Base-by-base conservation (phyloP, 345 rosid species). In the Eucalyptus regnans region DNA sequence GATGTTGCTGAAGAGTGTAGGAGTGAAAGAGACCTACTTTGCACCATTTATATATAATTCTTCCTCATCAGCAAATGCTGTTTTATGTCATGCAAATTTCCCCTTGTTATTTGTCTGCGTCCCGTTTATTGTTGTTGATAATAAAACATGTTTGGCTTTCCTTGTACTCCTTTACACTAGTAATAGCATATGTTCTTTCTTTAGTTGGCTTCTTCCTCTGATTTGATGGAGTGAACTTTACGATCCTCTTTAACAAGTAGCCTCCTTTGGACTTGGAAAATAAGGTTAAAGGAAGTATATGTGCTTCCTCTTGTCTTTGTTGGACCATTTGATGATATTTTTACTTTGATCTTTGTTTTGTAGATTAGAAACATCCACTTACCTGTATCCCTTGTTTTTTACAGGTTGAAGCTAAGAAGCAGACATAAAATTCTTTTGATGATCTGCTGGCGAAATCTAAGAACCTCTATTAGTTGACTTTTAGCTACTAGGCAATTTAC, bases 401-500 rank as follows among this genome's bases (percentile, higher is more conserved):
- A 88, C 46, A 90, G 87, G 90, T 81, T 64, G 93, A 93, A 88
- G 96, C 98, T 88, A 96, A 93, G 96, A 95, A 95, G 92, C 94
- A 95, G 89, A 96, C 96, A 20, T 95, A 91, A 92, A 92, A 95
- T 86, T 89, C 93, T 88, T 90, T 97, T 33, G 98, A 95, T 89
- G 98, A 97, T 88, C 88, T 96, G 92, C 90, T 96, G 90, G 87
- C 86, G 12, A 93, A 93, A 51, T 90, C 97, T 41, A 95, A 96
- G 71, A 96, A 86, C 99, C 98, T 25, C 92, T 97, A 58, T 88
- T 97, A 41, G 98, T 97, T 56, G 98, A 96, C 90, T 97, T 96
- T 90, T 97, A 95, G 87, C 99, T 3, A 95, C 98, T 87, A 95
- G 96, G 97, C 90, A 89, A 92, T 46, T 31, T 86, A 64, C 64